A percentile compares a stretch with the other conserved stretches of the same genome.
phyloP scores from a whole-genome alignment of 2,329 filamentous ascomycete genomes.

The Thielaviopsis populi region DNA sequence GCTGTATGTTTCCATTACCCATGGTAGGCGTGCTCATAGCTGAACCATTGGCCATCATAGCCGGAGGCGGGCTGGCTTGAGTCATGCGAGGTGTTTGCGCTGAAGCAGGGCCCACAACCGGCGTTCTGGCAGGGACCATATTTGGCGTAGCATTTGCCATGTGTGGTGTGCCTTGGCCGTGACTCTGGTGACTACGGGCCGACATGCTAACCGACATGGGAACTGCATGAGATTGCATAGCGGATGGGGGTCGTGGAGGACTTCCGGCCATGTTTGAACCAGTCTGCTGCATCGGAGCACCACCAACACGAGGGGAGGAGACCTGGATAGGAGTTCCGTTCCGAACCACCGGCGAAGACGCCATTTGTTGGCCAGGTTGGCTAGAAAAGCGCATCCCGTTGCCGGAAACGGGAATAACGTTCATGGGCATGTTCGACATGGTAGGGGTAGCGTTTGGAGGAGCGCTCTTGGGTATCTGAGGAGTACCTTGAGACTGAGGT shows the following conservation, averaged over 20 bases:
- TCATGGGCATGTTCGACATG: constrained; percentile 21
- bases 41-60: constrained; percentile 38
- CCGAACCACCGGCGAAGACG: constrained; percentile 47
- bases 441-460: constrained; percentile 15
- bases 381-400: constrained; percentile 30
- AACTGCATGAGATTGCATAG: constrained; percentile 42
- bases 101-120: constrained; percentile 38
- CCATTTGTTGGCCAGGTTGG: constrained; percentile 44
- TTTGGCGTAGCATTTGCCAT: constrained; percentile 48
- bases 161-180: constrained; percentile 46
- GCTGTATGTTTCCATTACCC: constrained; percentile 3
- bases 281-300: constrained; percentile 48
- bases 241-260: constrained; percentile 50
- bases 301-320: constrained; percentile 50
- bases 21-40: constrained; percentile 28
- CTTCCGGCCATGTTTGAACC: constrained; percentile 55
- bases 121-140: constrained; percentile 40
- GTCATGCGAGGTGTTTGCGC: constrained; percentile 45
- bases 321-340: constrained; percentile 50
- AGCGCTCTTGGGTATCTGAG: constrained; percentile 12
- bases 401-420: constrained; percentile 24
- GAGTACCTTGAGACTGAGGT: constrained; percentile 10
- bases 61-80: constrained; percentile 46
- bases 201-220: constrained; percentile 50
- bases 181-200: constrained; percentile 50